Evolutionary conservation across 2,329 filamentous ascomycete species (phyloP).

Genomic region (Amylocarpus encephaloides): DNA sequence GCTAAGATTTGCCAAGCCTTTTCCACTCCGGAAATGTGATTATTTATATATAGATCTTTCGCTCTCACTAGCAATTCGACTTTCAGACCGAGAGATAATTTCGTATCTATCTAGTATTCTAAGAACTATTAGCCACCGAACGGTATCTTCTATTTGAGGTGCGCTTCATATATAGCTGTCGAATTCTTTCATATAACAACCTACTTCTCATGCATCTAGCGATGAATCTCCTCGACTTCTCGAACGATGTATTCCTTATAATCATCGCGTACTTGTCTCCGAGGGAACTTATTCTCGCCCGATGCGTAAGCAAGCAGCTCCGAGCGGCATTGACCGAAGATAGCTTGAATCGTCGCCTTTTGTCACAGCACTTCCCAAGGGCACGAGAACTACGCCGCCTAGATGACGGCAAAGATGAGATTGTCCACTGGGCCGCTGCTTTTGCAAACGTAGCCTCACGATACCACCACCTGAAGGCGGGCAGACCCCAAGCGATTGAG

Average conservation of each 20-base stretch:
- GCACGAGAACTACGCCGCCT: conserved; percentile 44
- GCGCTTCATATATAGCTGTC: neutral
- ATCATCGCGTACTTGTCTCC: conserved; percentile 44
- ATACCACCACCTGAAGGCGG: conserved; percentile 47
- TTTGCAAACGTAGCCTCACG: conserved; percentile 47
- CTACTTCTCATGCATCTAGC: neutral
- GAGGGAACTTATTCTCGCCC: conserved; percentile 44
- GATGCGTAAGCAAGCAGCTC: conserved; percentile 46
- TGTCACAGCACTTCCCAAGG: conserved; percentile 46
- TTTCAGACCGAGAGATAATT: no score
- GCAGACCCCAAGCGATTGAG: conserved; percentile 40
- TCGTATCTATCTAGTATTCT: no score
- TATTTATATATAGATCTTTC: no score
- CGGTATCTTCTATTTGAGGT: no score
- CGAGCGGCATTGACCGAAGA: conserved; percentile 43
- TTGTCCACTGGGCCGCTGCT: conserved; percentile 35
- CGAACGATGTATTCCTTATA: conserved; percentile 53
- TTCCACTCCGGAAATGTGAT: no score
- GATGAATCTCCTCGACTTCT: conserved; percentile 41
- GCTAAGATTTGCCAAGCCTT: no score
- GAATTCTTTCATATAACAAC: neutral
- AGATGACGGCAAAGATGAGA: neutral
- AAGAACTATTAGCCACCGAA: no score
- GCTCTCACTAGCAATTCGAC: no score
- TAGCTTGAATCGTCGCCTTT: conserved; percentile 40